Base-by-base conservation (phyloP, 2,329 filamentous ascomycete genomes). In the Colletotrichum tofieldiae region DNA sequence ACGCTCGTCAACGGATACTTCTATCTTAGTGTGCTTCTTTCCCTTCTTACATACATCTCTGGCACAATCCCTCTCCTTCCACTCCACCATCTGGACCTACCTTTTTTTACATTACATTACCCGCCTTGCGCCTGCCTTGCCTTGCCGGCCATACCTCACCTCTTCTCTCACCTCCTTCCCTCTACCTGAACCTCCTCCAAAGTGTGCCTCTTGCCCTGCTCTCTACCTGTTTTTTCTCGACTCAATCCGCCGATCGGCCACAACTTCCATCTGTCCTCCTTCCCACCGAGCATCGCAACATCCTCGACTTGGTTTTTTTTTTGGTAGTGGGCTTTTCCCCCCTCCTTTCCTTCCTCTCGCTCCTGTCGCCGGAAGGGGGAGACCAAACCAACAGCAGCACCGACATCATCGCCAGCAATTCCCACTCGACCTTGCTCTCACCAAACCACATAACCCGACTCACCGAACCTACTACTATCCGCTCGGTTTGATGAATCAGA, bases 71-170 rank as follows among this genome's bases (percentile, higher is more conserved):
- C 63, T 55, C 67, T 39, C 55, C 55, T 60, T 41, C 55, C 54
- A 54, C 63, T 66, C 67, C 67, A 71, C 67, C 37, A 37, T 54
- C 62, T 51, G 55, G 66, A 43, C 60, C 61, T 64, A 54, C 47
- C 49, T 52, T 41, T 60, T 37, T 71, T 61, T 60, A 71, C 68
- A 71, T 71, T 71, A 71, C 68, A 67, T 71, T 67, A 67, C 68
- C 68, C 68, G 49, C 68, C 64, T 61, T 62, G 68, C 64, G 59
- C 59, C 59, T 62, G 59, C 59, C 35, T 58, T 70, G 47, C 62
- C 62, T 62, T 47, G 65, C 23, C 56, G 58, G 37, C 26, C 41
- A 62, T 62, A 41, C 45, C 59, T 62, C 59, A 51, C 32, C 23
- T 67, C 45, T 45, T 47, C 51, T 67, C 56, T 39, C 32, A 67